Evolutionary conservation across 352 stramenopile genomes (phyloP), one percentile per base, ranked within the genome.

Genomic region (Globisporangium spiculum): DNA sequence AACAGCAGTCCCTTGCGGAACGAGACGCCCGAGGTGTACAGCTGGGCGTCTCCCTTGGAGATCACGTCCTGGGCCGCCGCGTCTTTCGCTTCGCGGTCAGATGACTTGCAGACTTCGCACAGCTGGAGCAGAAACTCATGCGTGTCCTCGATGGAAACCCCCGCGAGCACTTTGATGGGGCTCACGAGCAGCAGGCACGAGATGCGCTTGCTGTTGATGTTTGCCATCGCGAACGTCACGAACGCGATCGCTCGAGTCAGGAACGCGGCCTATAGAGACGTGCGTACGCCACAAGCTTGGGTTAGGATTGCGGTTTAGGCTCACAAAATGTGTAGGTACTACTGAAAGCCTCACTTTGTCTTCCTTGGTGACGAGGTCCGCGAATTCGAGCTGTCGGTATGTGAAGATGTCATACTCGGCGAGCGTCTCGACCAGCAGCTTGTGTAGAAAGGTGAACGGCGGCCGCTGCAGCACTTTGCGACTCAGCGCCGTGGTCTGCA

Each of bases 381-480:
- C 75, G 66, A 92, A 90, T 8, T 77, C 66, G 54, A 93, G 77
- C 60, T 96, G 88, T 50, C 85, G 69, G 8, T 83, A 57, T 3
- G 74, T 86, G 66, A 94, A 94, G 34, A 96, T 84, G 41, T 83
- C 75, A 65, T 82, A 84, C 12, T 76, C 72, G 0, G 70, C 75
- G 6, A 96, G 67, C 9, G 81, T 90, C 60, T 93, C 84, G 8
- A 92, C 69, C 5, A 93, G 74, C 1, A 96, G 68, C 64, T 93
- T 93, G 71, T 96, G 86, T 4, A 96, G 65, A 44, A 96, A 94
- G 3, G 86, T 91, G 64, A 96, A 96, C 16, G 88, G 88, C 20
- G 88, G 88, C 9, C 88, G 80, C 14, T 71, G 55, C 4, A 96
- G 72, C 26, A 94, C 84, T 65, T 88, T 90, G 20, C 77, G 80